A percentile compares a stretch with the other conserved stretches of the same genome.
These are phyloP conservation scores for Pyricularia sp. DNA, from an alignment of 2,329 filamentous ascomycete species.

Conservation along the genomic window DNA sequence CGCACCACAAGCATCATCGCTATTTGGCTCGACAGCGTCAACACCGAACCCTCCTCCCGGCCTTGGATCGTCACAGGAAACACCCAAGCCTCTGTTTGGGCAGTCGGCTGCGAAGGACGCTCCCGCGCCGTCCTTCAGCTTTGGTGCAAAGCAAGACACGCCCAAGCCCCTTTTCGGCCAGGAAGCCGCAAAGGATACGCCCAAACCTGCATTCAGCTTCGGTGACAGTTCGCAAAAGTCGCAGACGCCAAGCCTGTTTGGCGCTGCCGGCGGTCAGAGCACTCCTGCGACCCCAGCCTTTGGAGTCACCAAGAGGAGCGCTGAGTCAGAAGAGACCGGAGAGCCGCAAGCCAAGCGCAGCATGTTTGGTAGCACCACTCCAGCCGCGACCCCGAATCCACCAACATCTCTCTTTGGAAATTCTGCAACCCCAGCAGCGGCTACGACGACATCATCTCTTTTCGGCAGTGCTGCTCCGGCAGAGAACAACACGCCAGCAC, in stretches of 20 bases:
- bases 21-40: neutral
- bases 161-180: slow-evolving; percentile 24
- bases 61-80: neutral
- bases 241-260: neutral
- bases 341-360: neutral
- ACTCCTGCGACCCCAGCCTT: neutral
- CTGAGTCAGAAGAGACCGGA: neutral
- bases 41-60: neutral
- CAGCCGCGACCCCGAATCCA: neutral
- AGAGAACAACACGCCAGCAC: neutral
- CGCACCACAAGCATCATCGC: neutral
- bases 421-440: neutral
- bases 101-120: slow-evolving; percentile 6
- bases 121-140: neutral
- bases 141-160: neutral
- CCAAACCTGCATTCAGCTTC: slow-evolving; percentile 21
- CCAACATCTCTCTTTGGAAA: neutral
- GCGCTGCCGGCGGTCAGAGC: neutral
- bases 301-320: neutral
- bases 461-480: neutral
- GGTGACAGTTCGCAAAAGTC: neutral
- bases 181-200: neutral
- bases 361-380: neutral
- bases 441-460: neutral
- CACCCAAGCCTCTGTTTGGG: slow-evolving; percentile 18